Base-by-base conservation (phyloP, 2,329 filamentous ascomycete genomes). In the Nigrograna mackinnonii region DNA sequence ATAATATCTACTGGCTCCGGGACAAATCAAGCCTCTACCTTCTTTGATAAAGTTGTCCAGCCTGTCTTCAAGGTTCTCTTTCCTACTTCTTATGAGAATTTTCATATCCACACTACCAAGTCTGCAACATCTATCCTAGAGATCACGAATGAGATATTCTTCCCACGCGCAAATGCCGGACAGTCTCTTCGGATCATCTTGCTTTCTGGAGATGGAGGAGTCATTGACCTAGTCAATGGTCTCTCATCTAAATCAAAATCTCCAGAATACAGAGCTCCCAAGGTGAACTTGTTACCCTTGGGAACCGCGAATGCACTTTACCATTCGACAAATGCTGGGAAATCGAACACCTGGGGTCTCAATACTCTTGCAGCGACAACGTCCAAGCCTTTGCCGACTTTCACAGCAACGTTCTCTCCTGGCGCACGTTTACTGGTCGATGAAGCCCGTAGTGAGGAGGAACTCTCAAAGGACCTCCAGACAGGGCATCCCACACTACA, bases 181-280 rank as follows among this genome's bases (percentile, higher is more conserved):
- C 46, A 28, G 2, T 21, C 30, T 0, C 44, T 67, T 2, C 58
- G 84, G 0, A 76, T 96, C 19, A 70, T 96, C 21, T 78, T 97
- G 11, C 76, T 96, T 4, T 92, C 87, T 36, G 92, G 92, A 5
- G 92, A 97, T 65, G 92, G 92, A 12, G 92, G 91, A 5, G 68
- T 95, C 2, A 79, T 91, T 14, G 92, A 97, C 55, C 74, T 94
- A 1, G 75, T 96, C 45, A 95, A 96, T 60, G 80, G 79, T 3
- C 75, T 86, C 0, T 58, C 73, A 4, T 50, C 58, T 35, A 64
- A 49, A 43, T 42, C 57, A 6, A 48, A 47, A 4, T 66, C 57
- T 11, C 4, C 41, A 5, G 9, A 38, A 1, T 64, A 62, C 46
- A 44, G 49, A 46, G 81, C 82, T 42, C 82, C 86, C 0, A 73